A percentile compares a stretch with the other conserved stretches of the same genome.
These are phyloP conservation scores for Tetraselmis striata DNA, from an alignment of 139 green algal species.

Conservation along the genomic window DNA sequence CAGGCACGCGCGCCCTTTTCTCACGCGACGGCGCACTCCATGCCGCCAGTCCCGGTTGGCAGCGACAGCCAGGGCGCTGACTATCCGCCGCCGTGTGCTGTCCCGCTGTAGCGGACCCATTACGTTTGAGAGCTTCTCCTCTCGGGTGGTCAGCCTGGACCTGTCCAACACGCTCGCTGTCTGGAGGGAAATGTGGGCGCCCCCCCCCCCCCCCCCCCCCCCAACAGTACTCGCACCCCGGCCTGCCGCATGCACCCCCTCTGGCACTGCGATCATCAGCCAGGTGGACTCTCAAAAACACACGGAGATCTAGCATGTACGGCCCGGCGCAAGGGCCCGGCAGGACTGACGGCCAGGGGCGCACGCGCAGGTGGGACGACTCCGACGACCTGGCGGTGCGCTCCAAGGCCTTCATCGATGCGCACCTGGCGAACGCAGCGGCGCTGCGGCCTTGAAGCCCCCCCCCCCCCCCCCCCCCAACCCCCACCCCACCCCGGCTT, in stretches of 20 bases:
- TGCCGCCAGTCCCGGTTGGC: no score
- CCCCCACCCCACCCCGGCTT: no score
- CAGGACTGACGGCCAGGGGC: no score
- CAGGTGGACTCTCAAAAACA: no score
- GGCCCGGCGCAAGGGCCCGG: no score
- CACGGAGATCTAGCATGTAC: no score
- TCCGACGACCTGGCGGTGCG: conserved; percentile 22
- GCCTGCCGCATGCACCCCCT: no score
- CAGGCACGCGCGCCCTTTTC: not conserved
- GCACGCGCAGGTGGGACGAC: conserved; percentile 33
- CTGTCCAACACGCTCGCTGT: conserved; percentile 43
- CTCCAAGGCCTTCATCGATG: conserved; percentile 22
- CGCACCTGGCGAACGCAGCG: not conserved
- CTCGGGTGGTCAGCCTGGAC: conserved; percentile 30
- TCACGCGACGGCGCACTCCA: no score
- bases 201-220: not conserved
- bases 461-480: not conserved
- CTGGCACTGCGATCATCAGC: no score
- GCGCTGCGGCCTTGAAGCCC: not conserved
- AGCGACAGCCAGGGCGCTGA: no score
- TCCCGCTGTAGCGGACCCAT: conserved; percentile 18
- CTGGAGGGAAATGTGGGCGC: conserved; percentile 41
- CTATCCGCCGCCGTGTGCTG: no score
- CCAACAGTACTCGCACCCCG: no score
- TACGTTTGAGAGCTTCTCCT: conserved; percentile 53